phyloP scores from a whole-genome alignment of 2,329 filamentous ascomycete species.

The Monilinia fructicola region DNA sequence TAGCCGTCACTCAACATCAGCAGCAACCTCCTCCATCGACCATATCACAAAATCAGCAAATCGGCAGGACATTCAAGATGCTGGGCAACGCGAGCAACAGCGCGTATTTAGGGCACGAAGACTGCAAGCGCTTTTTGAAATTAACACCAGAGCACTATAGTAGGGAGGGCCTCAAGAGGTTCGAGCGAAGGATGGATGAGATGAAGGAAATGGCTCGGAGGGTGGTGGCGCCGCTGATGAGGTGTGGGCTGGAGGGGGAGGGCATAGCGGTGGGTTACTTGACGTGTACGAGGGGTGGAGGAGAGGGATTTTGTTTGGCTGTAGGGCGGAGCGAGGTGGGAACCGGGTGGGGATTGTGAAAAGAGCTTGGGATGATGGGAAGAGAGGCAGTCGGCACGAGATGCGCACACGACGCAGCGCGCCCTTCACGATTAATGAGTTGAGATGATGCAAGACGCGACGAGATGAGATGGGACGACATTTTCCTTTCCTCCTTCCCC shows the following conservation, averaged over 20 bases:
- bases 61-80: constrained; percentile 74
- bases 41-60: constrained; percentile 36
- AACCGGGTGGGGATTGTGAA: too few species aligned
- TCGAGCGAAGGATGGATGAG: constrained; percentile 86
- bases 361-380: neutral
- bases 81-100: constrained; percentile 61
- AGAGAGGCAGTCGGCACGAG: neutral
- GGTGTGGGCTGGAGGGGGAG: constrained; percentile 81
- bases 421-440: constrained; percentile 18
- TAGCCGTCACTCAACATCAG: constrained; percentile 19
- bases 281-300: constrained; percentile 62
- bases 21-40: constrained; percentile 12
- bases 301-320: constrained; percentile 63
- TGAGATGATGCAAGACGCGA: constrained; percentile 1
- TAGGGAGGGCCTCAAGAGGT: constrained; percentile 79
- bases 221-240: constrained; percentile 80
- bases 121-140: constrained; percentile 88
- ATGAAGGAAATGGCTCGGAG: constrained; percentile 82
- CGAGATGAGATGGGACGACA: neutral
- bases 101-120: constrained; percentile 77
- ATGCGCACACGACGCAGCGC: neutral
- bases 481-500: neutral
- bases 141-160: constrained; percentile 78
- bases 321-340: constrained; percentile 5
- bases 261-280: constrained; percentile 57